These are phyloP conservation scores for Pseudogymnoascus sp. DNA, from an alignment of 2,329 filamentous ascomycete genomes.

Conservation along the genomic window DNA sequence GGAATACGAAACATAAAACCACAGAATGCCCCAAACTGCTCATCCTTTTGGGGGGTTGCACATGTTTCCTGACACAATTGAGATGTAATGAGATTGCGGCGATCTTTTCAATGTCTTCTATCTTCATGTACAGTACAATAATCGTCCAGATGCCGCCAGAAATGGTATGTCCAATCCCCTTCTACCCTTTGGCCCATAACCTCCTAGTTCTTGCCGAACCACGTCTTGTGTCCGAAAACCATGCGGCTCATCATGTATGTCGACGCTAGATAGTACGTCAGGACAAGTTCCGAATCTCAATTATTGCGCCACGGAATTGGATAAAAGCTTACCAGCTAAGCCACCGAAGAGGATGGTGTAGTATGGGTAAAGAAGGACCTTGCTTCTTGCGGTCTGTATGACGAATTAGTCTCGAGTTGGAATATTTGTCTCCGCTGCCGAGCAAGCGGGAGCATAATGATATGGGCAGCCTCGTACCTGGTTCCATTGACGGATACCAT, in stretches of 20 bases:
- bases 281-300: not conserved
- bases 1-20: not conserved
- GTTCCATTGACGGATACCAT: conserved; percentile 64
- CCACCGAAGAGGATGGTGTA: conserved; percentile 56
- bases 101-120: conserved; percentile 17
- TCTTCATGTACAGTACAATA: conserved; percentile 13
- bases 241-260: conserved; percentile 71
- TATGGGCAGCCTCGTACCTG: conserved; percentile 53
- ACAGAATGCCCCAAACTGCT: not conserved
- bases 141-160: not conserved
- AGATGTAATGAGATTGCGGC: conserved; percentile 15
- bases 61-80: conserved; percentile 12
- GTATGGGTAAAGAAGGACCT: conserved; percentile 61
- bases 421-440: conserved; percentile 10
- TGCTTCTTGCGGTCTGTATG: conserved; percentile 56
- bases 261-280: conserved; percentile 27
- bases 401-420: conserved; percentile 10
- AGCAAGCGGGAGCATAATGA: not conserved
- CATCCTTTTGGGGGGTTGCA: not conserved
- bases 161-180: not conserved
- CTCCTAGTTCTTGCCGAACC: conserved; percentile 52
- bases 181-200: not conserved
- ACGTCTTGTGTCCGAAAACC: conserved; percentile 72
- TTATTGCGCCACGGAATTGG: not conserved
- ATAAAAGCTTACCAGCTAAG: conserved; percentile 48